A percentile compares a stretch with the other conserved stretches of the same genome.
These are phyloP conservation scores for Dactylorhiza incarnata DNA, from an alignment of 106 monocot genomes.

Conservation along the genomic window DNA sequence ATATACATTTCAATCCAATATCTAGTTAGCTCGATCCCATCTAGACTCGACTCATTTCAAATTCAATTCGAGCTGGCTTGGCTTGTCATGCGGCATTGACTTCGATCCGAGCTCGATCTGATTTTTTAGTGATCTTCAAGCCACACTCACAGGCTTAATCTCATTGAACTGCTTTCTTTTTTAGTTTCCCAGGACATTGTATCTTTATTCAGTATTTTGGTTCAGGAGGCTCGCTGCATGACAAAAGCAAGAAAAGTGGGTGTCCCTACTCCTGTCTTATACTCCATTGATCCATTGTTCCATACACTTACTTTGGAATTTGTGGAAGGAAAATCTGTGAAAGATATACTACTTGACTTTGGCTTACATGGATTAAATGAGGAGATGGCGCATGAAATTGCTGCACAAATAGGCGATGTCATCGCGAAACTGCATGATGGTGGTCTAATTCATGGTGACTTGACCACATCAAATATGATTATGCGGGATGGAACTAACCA, in stretches of 20 bases:
- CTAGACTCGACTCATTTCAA: background rate
- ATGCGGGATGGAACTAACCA: slow-evolving; percentile 51
- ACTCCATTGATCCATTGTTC: slow-evolving; percentile 62
- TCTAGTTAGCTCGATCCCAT: no score
- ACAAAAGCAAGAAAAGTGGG: slow-evolving; percentile 85
- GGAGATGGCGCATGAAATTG: slow-evolving; percentile 47
- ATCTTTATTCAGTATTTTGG: background rate
- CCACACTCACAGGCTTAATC: background rate
- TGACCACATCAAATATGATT: slow-evolving; percentile 96
- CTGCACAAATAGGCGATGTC: slow-evolving; percentile 65
- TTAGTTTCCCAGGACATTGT: background rate
- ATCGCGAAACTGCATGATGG: slow-evolving; percentile 94
- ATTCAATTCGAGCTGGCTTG: no score
- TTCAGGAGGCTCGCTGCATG: slow-evolving; percentile 91
- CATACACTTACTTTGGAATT: slow-evolving; percentile 79
- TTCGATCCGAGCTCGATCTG: no score
- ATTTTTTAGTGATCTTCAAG: no score
- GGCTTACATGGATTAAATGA: slow-evolving; percentile 48
- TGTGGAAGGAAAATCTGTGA: slow-evolving; percentile 72
- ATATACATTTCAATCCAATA: background rate
- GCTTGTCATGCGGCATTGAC: no score
- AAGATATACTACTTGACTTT: slow-evolving; percentile 75
- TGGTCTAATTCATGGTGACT: slow-evolving; percentile 84
- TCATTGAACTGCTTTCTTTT: background rate
- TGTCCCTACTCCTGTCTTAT: slow-evolving; percentile 66